These are phyloP conservation scores for Talaromyces sp. DNA, from an alignment of 2,329 filamentous ascomycete species.

Conservation along the genomic window DNA sequence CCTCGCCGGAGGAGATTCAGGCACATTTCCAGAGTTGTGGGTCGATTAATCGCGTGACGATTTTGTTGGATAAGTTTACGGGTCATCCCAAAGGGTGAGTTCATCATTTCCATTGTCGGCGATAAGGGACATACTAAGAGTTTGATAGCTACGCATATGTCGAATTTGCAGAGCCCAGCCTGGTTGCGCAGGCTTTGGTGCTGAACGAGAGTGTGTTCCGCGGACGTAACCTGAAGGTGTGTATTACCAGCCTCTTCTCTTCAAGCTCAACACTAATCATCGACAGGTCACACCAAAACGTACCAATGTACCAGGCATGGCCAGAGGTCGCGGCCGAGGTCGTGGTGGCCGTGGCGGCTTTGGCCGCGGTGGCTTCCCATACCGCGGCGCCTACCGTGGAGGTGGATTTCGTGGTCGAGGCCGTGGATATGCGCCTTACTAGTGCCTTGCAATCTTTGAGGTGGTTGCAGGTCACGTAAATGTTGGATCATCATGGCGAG, in stretches of 20 bases:
- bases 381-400: slow-evolving; percentile 61
- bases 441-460: slow-evolving; percentile 18
- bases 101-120: slow-evolving; percentile 21
- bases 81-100: slow-evolving; percentile 98
- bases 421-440: slow-evolving; percentile 50
- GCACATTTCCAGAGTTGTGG: slow-evolving; percentile 97
- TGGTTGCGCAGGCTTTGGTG: slow-evolving; percentile 90
- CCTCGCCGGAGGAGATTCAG: slow-evolving; percentile 96
- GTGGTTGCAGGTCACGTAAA: background rate
- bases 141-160: slow-evolving; percentile 88
- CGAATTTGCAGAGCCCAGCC: slow-evolving; percentile 90
- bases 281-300: slow-evolving; percentile 79
- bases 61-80: slow-evolving; percentile 95
- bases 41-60: slow-evolving; percentile 96
- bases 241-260: background rate
- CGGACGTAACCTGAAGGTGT: slow-evolving; percentile 90
- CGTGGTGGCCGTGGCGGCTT: slow-evolving; percentile 54
- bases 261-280: slow-evolving; percentile 23
- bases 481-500: background rate
- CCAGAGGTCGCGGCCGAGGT: slow-evolving; percentile 63
- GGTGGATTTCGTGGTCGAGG: slow-evolving; percentile 48
- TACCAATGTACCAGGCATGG: slow-evolving; percentile 95
- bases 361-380: slow-evolving; percentile 47
- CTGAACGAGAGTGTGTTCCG: slow-evolving; percentile 96
- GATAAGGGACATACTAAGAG: slow-evolving; percentile 22